phyloP scores from a whole-genome alignment of 139 green algal species.

The Pseudopediastrum boryanum region DNA sequence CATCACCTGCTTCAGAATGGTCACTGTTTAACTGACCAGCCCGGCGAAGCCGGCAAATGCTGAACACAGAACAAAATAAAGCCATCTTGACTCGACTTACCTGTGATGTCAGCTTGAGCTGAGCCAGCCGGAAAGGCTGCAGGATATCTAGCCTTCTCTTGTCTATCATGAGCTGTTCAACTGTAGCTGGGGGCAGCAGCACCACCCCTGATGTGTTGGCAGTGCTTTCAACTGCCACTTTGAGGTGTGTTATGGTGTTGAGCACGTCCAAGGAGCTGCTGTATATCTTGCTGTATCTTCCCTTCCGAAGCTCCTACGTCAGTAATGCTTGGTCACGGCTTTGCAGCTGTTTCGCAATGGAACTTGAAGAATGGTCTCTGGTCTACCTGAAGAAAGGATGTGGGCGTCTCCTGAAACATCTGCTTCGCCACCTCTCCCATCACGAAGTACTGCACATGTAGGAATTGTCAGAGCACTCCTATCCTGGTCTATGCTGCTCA shows the following conservation, averaged over 20 bases:
- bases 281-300: conserved; percentile 66
- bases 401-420: conserved; percentile 78
- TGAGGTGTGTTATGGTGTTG: conserved; percentile 63
- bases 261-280: conserved; percentile 59
- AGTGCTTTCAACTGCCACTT: conserved; percentile 67
- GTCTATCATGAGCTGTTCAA: conserved; percentile 73
- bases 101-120: conserved; percentile 81
- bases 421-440: conserved; percentile 78
- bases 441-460: conserved; percentile 64
- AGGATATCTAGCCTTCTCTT: conserved; percentile 67
- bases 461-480: too few species aligned
- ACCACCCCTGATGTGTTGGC: conserved; percentile 53
- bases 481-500: too few species aligned
- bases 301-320: conserved; percentile 72
- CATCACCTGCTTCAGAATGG: too few species aligned
- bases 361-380: not conserved
- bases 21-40: too few species aligned
- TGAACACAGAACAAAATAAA: not conserved
- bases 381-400: conserved; percentile 68
- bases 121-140: conserved; percentile 79
- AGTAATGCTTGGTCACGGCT: not conserved
- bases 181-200: conserved; percentile 65
- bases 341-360: not conserved
- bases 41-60: too few species aligned
- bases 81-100: conserved; percentile 23